Conservation (phyloP, 2,329 filamentous ascomycete genomes). For the Akanthomyces dipterigenus region DNA sequence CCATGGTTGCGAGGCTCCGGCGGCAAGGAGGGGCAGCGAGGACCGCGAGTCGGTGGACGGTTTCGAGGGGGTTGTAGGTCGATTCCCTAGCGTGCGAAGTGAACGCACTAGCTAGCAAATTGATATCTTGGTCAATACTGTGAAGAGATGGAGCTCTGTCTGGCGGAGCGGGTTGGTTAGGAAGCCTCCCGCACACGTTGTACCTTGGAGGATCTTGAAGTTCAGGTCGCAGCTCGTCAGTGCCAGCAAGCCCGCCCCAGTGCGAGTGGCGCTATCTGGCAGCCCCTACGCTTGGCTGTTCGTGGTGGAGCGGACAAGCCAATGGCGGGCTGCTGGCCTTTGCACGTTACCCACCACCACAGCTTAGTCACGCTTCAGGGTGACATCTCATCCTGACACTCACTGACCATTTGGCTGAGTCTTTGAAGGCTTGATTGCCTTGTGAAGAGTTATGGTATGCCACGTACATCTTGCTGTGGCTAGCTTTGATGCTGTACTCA, state of each 20-base stretch:
- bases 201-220: conserved; percentile 7
- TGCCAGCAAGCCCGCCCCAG: not conserved
- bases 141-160: not conserved
- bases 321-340: not conserved
- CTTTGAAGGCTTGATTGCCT: not conserved
- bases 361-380: conserved; percentile 8
- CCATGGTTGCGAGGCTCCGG: conserved; percentile 51
- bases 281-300: conserved; percentile 2
- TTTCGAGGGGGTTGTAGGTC: not conserved
- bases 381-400: conserved; percentile 3
- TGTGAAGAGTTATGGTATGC: not conserved
- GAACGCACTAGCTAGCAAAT: not conserved
- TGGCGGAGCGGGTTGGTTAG: not conserved
- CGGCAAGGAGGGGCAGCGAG: conserved; percentile 21
- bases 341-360: not conserved
- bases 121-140: not conserved
- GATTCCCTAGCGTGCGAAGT: not conserved
- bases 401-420: not conserved
- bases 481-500: not conserved
- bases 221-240: not conserved
- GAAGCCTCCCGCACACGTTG: conserved; percentile 10
- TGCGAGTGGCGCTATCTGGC: conserved; percentile 6
- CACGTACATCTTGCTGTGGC: not conserved
- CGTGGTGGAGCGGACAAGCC: not conserved
- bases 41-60: not conserved